A percentile compares a stretch with the other conserved stretches of the same genome.
Evolutionary conservation across 352 stramenopile genomes (phyloP).

Genomic region (Phytophthora podocarpi): DNA sequence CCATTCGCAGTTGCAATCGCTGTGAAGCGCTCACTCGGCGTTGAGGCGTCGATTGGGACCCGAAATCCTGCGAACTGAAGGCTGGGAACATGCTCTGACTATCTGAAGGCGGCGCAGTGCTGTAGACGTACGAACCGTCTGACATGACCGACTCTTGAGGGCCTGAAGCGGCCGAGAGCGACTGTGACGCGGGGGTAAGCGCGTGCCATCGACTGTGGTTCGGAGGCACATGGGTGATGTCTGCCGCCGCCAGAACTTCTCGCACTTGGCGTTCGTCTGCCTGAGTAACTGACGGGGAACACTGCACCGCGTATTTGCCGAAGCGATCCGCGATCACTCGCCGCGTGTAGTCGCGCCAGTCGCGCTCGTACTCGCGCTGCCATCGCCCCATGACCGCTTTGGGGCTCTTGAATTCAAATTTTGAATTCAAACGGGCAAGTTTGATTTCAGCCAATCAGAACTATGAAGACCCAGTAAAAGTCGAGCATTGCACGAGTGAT

Average conservation of each 20-base stretch:
- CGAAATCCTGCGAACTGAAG: slow-evolving; percentile 68
- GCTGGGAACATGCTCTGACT: slow-evolving; percentile 54
- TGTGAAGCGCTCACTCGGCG: slow-evolving; percentile 51
- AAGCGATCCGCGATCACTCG: slow-evolving; percentile 45
- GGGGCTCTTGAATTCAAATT: slow-evolving; percentile 41
- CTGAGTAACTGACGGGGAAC: slow-evolving; percentile 24
- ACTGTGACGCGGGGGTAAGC: slow-evolving; percentile 24
- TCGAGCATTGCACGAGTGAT: not conserved
- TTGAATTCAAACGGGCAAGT: slow-evolving; percentile 21
- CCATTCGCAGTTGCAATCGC: slow-evolving; percentile 55
- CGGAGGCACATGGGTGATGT: slow-evolving; percentile 35
- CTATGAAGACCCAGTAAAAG: no score
- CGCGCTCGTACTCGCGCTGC: slow-evolving; percentile 69
- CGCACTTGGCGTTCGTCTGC: slow-evolving; percentile 47
- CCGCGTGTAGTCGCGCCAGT: slow-evolving; percentile 55
- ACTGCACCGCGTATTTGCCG: slow-evolving; percentile 32
- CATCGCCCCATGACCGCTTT: slow-evolving; percentile 35
- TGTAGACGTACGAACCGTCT: slow-evolving; percentile 75
- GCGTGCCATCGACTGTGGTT: slow-evolving; percentile 42
- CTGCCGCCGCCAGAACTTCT: slow-evolving; percentile 37
- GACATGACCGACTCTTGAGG: slow-evolving; percentile 24
- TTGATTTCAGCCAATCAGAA: slow-evolving; percentile 24
- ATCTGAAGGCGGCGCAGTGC: slow-evolving; percentile 41
- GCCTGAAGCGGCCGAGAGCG: slow-evolving; percentile 2
- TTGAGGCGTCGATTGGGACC: slow-evolving; percentile 19